Conservation (phyloP, 768 basidiomycete genomes). For the Boletus bicolor region DNA sequence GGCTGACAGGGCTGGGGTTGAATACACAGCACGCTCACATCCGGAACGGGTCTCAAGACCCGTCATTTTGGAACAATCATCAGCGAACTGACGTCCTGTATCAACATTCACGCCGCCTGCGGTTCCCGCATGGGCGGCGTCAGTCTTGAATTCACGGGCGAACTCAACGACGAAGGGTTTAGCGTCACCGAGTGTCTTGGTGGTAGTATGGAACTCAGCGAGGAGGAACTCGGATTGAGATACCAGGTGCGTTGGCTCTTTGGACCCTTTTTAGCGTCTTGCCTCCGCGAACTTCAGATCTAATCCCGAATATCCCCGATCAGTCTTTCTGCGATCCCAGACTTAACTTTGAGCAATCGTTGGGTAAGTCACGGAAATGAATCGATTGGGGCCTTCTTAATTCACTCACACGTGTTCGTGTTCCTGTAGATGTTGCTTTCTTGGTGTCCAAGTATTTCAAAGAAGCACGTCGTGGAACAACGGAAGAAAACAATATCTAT, state of each 20-base stretch:
- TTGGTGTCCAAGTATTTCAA: conserved; percentile 80
- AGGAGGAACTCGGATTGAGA: conserved; percentile 84
- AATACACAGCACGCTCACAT: conserved; percentile 69
- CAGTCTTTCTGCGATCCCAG: conserved; percentile 93
- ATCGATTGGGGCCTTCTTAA: background rate
- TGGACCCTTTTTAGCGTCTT: background rate
- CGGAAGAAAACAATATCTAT: conserved; percentile 26
- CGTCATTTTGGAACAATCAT: conserved; percentile 88
- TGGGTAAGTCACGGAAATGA: conserved; percentile 55
- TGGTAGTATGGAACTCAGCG: conserved; percentile 91
- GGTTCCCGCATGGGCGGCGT: conserved; percentile 79
- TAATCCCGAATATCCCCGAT: background rate
- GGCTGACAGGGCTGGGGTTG: background rate
- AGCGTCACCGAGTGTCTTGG: conserved; percentile 97
- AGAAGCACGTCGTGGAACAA: conserved; percentile 49
- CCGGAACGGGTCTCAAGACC: conserved; percentile 80
- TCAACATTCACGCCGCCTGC: conserved; percentile 73
- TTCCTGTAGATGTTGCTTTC: conserved; percentile 73
- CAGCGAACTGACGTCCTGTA: conserved; percentile 75
- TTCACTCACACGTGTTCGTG: background rate
- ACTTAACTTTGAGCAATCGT: conserved; percentile 88
- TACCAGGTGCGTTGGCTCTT: conserved; percentile 61
- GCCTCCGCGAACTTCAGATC: background rate
- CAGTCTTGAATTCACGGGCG: conserved; percentile 90
- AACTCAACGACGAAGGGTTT: conserved; percentile 85